Conservation (phyloP, 108 stramenopile genomes). For the Cyclostephanos tholiformis region DNA sequence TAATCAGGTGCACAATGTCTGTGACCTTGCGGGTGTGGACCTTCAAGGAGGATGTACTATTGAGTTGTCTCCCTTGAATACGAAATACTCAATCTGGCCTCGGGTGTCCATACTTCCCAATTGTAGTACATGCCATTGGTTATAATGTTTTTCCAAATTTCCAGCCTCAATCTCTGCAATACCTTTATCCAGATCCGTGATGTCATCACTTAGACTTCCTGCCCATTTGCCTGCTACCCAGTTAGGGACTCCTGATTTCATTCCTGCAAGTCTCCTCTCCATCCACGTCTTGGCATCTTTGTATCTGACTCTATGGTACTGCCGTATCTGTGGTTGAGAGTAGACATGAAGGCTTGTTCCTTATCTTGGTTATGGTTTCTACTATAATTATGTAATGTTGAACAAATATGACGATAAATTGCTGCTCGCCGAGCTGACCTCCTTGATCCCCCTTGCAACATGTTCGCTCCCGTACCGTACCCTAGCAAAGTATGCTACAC, state of each 20-base stretch:
- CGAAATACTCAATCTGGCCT: not conserved
- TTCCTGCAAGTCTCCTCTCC: conserved; percentile 5
- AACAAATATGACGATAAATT: no score
- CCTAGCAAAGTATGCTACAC: no score
- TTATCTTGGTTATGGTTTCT: no score
- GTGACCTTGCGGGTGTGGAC: not conserved
- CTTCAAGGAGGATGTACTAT: not conserved
- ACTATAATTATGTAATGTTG: no score
- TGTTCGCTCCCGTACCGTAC: no score
- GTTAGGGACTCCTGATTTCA: not conserved
- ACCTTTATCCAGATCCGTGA: not conserved
- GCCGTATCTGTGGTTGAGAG: not conserved
- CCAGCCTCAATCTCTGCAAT: not conserved
- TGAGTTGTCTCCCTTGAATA: not conserved
- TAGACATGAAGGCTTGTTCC: no score
- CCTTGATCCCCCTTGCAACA: no score
- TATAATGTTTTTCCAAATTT: not conserved
- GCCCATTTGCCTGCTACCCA: not conserved
- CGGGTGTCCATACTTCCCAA: not conserved
- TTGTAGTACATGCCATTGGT: not conserved
- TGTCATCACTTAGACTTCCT: not conserved
- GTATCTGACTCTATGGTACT: not conserved
- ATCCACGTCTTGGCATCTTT: not conserved
- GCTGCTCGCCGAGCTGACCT: no score
- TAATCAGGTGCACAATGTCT: not conserved